These are phyloP conservation scores for Xylaria sp. DNA, from an alignment of 2,329 filamentous ascomycete genomes.

Conservation along the genomic window DNA sequence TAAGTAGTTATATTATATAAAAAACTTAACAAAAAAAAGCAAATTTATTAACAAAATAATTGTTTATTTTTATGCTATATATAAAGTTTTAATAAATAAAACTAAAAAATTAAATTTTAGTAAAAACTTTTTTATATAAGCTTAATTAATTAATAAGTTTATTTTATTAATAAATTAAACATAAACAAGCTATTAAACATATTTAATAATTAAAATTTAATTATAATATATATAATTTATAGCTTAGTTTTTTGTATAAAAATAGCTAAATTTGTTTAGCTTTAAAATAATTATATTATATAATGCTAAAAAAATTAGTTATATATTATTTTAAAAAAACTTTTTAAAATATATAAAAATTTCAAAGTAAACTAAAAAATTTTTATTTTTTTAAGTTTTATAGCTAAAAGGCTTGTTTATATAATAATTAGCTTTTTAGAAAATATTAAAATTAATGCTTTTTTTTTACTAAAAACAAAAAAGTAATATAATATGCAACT, in stretches of 20 bases:
- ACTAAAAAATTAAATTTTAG: too few species aligned
- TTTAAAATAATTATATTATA: conserved; percentile 10
- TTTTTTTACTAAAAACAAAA: background rate
- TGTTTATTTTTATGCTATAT: too few species aligned
- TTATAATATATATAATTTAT: conserved; percentile 3
- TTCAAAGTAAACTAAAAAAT: background rate
- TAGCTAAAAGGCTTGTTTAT: background rate
- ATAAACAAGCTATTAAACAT: background rate
- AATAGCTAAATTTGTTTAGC: background rate
- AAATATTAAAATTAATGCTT: background rate
- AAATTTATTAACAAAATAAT: too few species aligned
- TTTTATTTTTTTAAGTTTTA: background rate
- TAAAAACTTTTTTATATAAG: too few species aligned
- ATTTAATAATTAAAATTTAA: background rate
- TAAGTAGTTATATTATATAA: too few species aligned
- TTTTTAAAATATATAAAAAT: background rate
- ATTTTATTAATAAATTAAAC: background rate
- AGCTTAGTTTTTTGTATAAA: background rate
- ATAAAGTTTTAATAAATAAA: conserved; percentile 1
- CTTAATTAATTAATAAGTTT: conserved; percentile 2
- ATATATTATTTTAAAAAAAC: background rate
- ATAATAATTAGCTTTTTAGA: background rate
- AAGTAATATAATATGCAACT: background rate
- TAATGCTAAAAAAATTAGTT: background rate
- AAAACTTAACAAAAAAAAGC: too few species aligned